Conservation (phyloP, 225 moss, liverwort and hornwort genomes). For the Sphagnum tenellum region DNA sequence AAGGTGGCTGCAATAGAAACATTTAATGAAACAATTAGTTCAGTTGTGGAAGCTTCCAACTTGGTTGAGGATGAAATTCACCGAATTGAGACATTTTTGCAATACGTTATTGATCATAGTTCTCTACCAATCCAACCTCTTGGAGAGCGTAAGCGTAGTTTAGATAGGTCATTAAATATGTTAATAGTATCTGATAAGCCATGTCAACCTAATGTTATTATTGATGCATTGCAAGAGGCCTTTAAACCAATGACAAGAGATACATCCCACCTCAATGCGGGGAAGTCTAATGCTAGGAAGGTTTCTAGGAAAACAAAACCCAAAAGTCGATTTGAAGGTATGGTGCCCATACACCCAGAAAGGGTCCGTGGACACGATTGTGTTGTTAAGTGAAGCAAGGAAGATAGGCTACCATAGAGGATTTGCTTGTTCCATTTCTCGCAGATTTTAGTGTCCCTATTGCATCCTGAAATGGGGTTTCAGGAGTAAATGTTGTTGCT, state of each 20-base stretch:
- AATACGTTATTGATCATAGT: conserved; percentile 22
- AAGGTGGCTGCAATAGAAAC: conserved; percentile 11
- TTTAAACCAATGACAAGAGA: background rate
- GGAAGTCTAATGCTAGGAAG: background rate
- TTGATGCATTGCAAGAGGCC: conserved; percentile 30
- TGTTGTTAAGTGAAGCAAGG: background rate
- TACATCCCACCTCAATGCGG: too few relatives aligned
- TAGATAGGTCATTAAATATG: conserved; percentile 30
- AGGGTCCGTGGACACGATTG: background rate
- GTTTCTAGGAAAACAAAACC: background rate
- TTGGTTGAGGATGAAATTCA: conserved; percentile 29
- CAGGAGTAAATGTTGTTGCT: too few relatives aligned
- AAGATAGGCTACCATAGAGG: background rate
- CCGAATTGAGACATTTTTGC: conserved; percentile 21
- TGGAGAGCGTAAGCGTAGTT: conserved; percentile 9
- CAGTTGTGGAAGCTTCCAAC: conserved; percentile 22
- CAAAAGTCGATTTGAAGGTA: conserved; percentile 4
- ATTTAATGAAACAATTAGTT: conserved; percentile 28
- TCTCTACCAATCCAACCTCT: conserved; percentile 5
- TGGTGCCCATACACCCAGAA: conserved; percentile 6
- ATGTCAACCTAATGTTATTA: conserved; percentile 27
- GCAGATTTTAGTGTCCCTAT: too few relatives aligned
- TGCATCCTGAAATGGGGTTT: too few relatives aligned
- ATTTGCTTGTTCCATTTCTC: background rate
- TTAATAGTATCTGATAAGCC: conserved; percentile 21